A percentile compares a stretch with the other conserved stretches of the same genome.
Evolutionary conservation across 768 basidiomycete genomes (phyloP).

Genomic region (Boletellus ananiceps): DNA sequence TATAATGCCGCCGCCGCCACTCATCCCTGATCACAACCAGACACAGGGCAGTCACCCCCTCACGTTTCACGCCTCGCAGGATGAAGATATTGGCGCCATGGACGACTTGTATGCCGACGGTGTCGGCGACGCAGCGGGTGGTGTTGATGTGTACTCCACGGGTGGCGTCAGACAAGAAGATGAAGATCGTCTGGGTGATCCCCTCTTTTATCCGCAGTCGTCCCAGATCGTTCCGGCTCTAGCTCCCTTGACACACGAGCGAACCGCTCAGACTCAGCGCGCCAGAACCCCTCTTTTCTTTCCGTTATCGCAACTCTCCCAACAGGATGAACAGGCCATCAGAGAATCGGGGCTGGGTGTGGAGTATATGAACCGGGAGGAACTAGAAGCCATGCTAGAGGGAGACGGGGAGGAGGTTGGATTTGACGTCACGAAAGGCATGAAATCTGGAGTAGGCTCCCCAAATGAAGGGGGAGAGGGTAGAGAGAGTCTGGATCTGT

Average conservation of each 20-base stretch:
- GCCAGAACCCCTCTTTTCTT: constrained; percentile 34
- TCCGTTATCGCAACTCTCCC: constrained; percentile 60
- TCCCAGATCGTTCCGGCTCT: constrained; percentile 17
- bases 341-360: constrained; percentile 61
- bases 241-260: background rate
- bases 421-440: constrained; percentile 15
- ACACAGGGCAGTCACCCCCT: constrained; percentile 8
- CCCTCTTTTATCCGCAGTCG: constrained; percentile 24
- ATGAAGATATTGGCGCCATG: constrained; percentile 13
- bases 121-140: background rate
- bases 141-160: background rate
- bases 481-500: constrained; percentile 26
- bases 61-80: constrained; percentile 15
- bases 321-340: constrained; percentile 48
- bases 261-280: constrained; percentile 6
- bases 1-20: constrained; percentile 40
- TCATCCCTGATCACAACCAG: constrained; percentile 14
- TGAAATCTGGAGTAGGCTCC: background rate
- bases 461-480: constrained; percentile 8
- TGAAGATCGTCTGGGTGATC: constrained; percentile 5
- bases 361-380: constrained; percentile 60
- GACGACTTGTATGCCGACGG: constrained; percentile 6
- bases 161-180: constrained; percentile 2
- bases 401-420: constrained; percentile 33
- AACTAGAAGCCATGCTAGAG: constrained; percentile 46